phyloP scores from a whole-genome alignment of 345 rosid genomes.

The Salix caprea region DNA sequence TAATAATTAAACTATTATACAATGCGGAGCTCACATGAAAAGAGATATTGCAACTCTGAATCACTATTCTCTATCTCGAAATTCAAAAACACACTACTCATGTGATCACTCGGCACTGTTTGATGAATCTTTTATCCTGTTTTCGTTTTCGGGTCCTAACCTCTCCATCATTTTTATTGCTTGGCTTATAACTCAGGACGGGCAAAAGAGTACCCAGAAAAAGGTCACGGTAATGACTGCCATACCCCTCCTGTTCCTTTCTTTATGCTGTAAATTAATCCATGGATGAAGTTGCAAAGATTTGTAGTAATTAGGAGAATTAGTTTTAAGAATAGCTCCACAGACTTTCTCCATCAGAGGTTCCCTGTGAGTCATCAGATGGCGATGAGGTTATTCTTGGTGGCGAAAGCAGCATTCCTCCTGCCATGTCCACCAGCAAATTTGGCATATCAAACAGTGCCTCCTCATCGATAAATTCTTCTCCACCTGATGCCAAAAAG shows the following conservation, averaged over 20 bases:
- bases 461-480: constrained; percentile 69
- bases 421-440: constrained; percentile 85
- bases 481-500: neutral
- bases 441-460: constrained; percentile 73
- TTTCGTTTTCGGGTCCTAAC: neutral
- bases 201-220: neutral
- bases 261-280: neutral
- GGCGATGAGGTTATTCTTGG: constrained; percentile 57
- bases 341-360: constrained; percentile 51
- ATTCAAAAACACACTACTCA: neutral
- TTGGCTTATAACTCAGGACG: neutral
- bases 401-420: constrained; percentile 80
- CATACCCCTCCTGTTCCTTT: neutral
- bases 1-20: neutral
- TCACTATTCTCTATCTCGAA: neutral
- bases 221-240: neutral
- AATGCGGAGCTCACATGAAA: neutral
- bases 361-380: constrained; percentile 58
- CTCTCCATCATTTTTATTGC: neutral
- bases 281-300: neutral
- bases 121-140: neutral
- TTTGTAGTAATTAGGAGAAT: neutral
- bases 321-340: constrained; percentile 50
- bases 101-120: neutral
- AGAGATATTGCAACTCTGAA: neutral